These are phyloP conservation scores for Penicillium occitanis DNA, from an alignment of 2,329 filamentous ascomycete genomes.

Conservation along the genomic window DNA sequence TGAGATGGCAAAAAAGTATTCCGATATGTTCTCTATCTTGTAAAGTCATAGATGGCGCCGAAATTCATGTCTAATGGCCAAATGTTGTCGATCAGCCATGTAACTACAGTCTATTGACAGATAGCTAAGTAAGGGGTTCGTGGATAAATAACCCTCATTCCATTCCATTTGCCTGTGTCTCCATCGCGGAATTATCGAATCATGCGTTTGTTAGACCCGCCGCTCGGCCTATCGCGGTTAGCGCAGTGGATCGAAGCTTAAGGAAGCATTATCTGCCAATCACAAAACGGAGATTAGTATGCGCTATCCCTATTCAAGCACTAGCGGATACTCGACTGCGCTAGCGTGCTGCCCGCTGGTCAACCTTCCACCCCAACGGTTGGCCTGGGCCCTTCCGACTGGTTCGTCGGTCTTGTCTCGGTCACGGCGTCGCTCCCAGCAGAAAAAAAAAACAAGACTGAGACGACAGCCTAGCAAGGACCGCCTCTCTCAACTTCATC, in stretches of 20 bases:
- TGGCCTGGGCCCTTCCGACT: conserved; percentile 20
- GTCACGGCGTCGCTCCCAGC: conserved; percentile 9
- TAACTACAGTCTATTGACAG: not conserved
- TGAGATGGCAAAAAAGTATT: not conserved
- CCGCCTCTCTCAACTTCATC: conserved; percentile 5
- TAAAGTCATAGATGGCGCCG: not conserved
- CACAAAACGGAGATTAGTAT: accelerated
- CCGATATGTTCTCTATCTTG: not conserved
- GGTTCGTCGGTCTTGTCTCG: conserved; percentile 13
- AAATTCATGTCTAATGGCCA: not conserved
- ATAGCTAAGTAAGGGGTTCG: not conserved
- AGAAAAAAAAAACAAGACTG: conserved; percentile 2
- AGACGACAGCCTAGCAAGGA: not conserved
- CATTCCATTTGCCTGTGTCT: not conserved
- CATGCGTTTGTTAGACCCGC: not conserved
- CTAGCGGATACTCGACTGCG: not conserved
- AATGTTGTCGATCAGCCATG: not conserved
- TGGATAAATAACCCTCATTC: not conserved
- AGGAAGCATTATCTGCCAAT: not conserved
- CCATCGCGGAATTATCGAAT: conserved; percentile 1
- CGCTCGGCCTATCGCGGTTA: not conserved
- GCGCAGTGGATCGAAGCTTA: not conserved
- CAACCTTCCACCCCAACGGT: conserved; percentile 21
- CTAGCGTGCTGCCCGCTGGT: not conserved
- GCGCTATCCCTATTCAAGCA: not conserved